Evolutionary conservation across 345 rosid genomes (phyloP).

Genomic region (Adansonia digitata): DNA sequence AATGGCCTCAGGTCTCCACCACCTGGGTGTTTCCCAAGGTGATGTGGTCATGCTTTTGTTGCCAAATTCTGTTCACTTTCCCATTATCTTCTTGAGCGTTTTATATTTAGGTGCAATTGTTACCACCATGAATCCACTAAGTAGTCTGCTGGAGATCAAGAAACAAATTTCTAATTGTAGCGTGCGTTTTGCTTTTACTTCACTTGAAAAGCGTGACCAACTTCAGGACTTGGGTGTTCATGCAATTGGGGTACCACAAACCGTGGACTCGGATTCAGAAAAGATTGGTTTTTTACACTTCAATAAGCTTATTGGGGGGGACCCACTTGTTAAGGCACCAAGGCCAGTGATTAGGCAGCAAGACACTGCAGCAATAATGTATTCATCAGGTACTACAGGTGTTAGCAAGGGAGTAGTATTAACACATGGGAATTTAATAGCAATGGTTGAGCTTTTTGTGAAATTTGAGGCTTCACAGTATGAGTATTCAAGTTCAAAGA

Average conservation of each 20-base stretch:
- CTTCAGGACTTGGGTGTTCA: constrained; percentile 32
- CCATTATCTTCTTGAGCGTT: constrained; percentile 53
- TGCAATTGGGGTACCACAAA: constrained; percentile 50
- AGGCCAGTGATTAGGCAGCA: constrained; percentile 55
- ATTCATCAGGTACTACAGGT: constrained; percentile 86
- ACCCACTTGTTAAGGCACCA: constrained; percentile 15
- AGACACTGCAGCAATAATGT: constrained; percentile 72
- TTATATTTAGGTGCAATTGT: constrained; percentile 58
- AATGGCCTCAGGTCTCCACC: constrained; percentile 53
- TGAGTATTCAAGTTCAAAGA: constrained; percentile 34
- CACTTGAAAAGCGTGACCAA: constrained; percentile 26
- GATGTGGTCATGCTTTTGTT: constrained; percentile 61
- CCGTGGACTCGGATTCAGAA: constrained; percentile 18
- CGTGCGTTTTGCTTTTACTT: constrained; percentile 45
- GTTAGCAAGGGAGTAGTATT: constrained; percentile 71
- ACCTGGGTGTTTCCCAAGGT: constrained; percentile 48
- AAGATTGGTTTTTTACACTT: constrained; percentile 28
- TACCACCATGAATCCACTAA: constrained; percentile 59
- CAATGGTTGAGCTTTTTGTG: constrained; percentile 66
- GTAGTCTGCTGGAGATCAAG: constrained; percentile 45
- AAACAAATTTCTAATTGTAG: constrained; percentile 39
- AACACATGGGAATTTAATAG: constrained; percentile 67
- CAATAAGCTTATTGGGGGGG: constrained; percentile 29
- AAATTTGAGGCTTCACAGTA: constrained; percentile 77
- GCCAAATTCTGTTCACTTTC: constrained; percentile 69